Evolutionary conservation across 768 basidiomycete genomes (phyloP).

Genomic region (Rhizopogon vesiculosus): DNA sequence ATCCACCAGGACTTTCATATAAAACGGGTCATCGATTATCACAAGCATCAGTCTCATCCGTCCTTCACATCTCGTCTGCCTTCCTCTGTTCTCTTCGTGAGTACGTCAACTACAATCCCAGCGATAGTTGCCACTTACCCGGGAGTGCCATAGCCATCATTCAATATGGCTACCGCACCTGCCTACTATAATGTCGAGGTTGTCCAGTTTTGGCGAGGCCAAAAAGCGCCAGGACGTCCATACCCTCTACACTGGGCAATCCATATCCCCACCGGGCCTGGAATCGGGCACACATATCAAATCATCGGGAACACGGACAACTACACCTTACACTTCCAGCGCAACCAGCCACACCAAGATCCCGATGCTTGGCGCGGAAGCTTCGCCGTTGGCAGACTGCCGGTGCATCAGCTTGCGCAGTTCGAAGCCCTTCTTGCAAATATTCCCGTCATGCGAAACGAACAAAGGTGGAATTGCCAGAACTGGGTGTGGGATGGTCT

Average conservation of each 20-base stretch:
- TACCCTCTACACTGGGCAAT: conserved; percentile 24
- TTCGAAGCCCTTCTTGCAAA: conserved; percentile 12
- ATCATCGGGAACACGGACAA: conserved; percentile 19
- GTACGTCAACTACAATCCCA: conserved; percentile 15
- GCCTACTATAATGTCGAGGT: conserved; percentile 20
- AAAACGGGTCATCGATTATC: background rate
- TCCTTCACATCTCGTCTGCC: background rate
- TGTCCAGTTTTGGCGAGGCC: conserved; percentile 24
- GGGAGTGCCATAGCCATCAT: background rate
- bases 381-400: conserved; percentile 18
- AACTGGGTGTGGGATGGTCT: conserved; percentile 22
- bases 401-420: conserved; percentile 4
- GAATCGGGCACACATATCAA: conserved; percentile 22
- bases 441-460: conserved; percentile 15
- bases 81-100: background rate
- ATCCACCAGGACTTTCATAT: background rate
- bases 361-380: conserved; percentile 21
- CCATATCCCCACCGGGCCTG: conserved; percentile 19
- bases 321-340: conserved; percentile 12
- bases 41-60: background rate
- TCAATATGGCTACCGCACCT: conserved; percentile 11
- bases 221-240: conserved; percentile 11
- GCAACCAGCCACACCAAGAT: conserved; percentile 4
- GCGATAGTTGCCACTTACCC: background rate
- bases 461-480: conserved; percentile 21